Evolutionary conservation across 345 rosid genomes (phyloP), one percentile per base, ranked within the genome.

Genomic region (Lepidium sativum): DNA sequence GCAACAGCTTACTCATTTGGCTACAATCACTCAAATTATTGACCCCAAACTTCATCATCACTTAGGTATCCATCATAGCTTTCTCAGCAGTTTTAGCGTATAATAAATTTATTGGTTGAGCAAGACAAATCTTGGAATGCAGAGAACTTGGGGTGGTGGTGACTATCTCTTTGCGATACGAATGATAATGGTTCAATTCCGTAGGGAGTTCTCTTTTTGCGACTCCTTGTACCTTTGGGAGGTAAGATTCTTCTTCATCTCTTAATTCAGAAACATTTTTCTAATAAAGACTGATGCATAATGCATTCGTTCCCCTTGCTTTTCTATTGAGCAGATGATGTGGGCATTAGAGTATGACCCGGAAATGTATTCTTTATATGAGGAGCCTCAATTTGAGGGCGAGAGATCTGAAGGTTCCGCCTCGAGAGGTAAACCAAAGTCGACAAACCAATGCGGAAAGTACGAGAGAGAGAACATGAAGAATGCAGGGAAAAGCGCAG

Each of bases 301-400:
- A 12, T 25, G 20, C 62, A 14, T 60, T 40, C 40, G 27, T 14
- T 1, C 55, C 31, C 55, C 42, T 54, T n/a, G 33, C 41, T 65
- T 15, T 64, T 27, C 54, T 8, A 8, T n/a, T 56, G 40, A 9
- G 69, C 92, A 94, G 99, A 94, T 94, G 99, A 94, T 94, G 99
- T 94, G 99, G 97, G 97, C 97, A 45, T 80, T 94, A 60, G 97
- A 94, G 73, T 94, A 88, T 27, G 95, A 94, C 50, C 99, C 99
- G 1, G 95, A 85, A 54, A 67, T 85, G 81, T 91, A 80, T 65
- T 68, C 54, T 17, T n/a, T 83, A 14, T 94, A 90, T 35, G 99
- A 90, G 77, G 88, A 94, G 16, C 67, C 80, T 27, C 80, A 80
- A 2, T 54, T 77, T 11, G 77, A 69, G 50, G 45, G 62, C 9